Evolutionary conservation across 2,329 filamentous ascomycete genomes (phyloP).

Genomic region (Cercospora beticola): DNA sequence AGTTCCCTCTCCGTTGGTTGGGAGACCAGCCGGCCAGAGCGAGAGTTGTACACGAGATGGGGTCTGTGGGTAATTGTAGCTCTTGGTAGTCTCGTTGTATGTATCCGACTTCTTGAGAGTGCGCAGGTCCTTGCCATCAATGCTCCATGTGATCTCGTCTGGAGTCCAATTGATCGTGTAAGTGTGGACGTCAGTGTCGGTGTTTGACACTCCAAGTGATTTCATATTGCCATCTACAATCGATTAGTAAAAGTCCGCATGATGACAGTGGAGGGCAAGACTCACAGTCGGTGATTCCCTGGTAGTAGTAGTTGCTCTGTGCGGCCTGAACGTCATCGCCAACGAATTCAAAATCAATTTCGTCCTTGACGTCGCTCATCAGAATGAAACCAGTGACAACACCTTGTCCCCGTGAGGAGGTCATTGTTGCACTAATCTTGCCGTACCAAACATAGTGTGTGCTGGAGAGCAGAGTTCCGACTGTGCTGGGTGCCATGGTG

Average conservation of each 20-base stretch:
- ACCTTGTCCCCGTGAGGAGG: slow-evolving; percentile 78
- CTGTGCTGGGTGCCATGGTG: slow-evolving; percentile 83
- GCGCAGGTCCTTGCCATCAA: slow-evolving; percentile 78
- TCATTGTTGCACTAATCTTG: slow-evolving; percentile 80
- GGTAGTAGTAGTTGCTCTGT: slow-evolving; percentile 97
- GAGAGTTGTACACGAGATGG: slow-evolving; percentile 89
- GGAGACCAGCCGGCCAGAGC: slow-evolving; percentile 87
- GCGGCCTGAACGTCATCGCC: slow-evolving; percentile 73
- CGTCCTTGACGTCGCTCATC: slow-evolving; percentile 92
- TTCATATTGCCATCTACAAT: slow-evolving; percentile 67
- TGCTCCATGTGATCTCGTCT: slow-evolving; percentile 79
- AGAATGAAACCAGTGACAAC: slow-evolving; percentile 98
- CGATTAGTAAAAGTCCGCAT: slow-evolving; percentile 23
- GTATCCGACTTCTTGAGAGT: slow-evolving; percentile 74
- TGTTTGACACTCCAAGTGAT: slow-evolving; percentile 69
- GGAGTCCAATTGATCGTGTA: slow-evolving; percentile 94
- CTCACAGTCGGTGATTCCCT: slow-evolving; percentile 88
- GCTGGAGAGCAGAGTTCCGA: slow-evolving; percentile 81
- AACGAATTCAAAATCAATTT: slow-evolving; percentile 96
- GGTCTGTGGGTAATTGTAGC: slow-evolving; percentile 87
- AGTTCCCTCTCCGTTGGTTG: slow-evolving; percentile 77
- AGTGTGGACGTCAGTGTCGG: slow-evolving; percentile 75
- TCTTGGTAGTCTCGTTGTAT: slow-evolving; percentile 79
- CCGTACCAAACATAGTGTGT: slow-evolving; percentile 97
- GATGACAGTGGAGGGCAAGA: slow-evolving; percentile 21